A percentile compares a stretch with the other conserved stretches of the same genome.
Conservation (phyloP, 805 yeast species). For the Helenozyma rhizophorensis region DNA sequence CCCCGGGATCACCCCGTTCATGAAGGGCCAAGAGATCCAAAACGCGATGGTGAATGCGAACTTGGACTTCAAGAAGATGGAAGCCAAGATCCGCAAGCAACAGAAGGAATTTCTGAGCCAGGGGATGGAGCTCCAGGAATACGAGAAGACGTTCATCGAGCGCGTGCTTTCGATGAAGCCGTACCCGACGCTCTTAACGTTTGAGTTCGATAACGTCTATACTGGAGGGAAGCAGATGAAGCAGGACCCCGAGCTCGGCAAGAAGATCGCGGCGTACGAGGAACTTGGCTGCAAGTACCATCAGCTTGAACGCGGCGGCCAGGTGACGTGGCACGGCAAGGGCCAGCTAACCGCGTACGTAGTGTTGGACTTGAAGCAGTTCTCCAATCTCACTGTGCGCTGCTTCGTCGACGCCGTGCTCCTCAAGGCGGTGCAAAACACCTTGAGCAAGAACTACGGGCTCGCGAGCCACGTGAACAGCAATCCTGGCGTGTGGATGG, state of each 20-base stretch:
- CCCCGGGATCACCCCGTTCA: conserved; percentile 36
- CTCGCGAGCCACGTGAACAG: conserved; percentile 50
- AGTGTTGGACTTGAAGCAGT: conserved; percentile 57
- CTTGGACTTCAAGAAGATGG: conserved; percentile 52
- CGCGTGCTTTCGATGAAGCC: conserved; percentile 46
- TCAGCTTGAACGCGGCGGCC: conserved; percentile 91
- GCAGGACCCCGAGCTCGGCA: conserved; percentile 37
- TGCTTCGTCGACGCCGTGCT: conserved; percentile 62
- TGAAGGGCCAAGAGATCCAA: conserved; percentile 54
- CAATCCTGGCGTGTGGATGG: conserved; percentile 88
- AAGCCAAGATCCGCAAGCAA: conserved; percentile 43
- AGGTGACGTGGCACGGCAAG: conserved; percentile 93
- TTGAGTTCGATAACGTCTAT: conserved; percentile 81
- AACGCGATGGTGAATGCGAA: conserved; percentile 51
- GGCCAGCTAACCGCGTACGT: conserved; percentile 91
- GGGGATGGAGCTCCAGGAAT: conserved; percentile 40
- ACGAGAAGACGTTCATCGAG: conserved; percentile 43
- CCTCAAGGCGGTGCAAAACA: conserved; percentile 51
- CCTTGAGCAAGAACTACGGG: conserved; percentile 36
- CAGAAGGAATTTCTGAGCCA: conserved; percentile 34
- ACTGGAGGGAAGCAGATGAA: conserved; percentile 89
- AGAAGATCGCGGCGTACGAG: conserved; percentile 24
- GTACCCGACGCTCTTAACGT: conserved; percentile 67
- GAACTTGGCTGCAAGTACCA: conserved; percentile 53
- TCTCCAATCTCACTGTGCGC: conserved; percentile 51